A percentile compares a stretch with the other conserved stretches of the same genome.
phyloP scores from a whole-genome alignment of 345 rosid species.

The Eutrema yunnanense region DNA sequence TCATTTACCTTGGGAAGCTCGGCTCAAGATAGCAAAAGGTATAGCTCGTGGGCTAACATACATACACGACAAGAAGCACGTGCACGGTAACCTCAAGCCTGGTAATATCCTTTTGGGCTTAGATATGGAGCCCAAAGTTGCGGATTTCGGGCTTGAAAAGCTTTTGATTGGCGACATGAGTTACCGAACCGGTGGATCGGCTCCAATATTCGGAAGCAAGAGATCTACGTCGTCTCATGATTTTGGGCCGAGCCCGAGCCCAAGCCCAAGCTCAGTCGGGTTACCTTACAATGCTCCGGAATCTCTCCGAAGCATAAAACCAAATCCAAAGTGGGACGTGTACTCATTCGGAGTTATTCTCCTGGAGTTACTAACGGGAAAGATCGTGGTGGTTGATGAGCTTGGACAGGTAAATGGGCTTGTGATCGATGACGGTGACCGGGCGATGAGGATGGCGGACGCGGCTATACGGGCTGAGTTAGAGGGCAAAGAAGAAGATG shows the following conservation, averaged over 20 bases:
- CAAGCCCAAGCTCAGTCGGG: constrained; percentile 45
- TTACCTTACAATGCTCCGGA: constrained; percentile 80
- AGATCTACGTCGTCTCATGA: constrained; percentile 70
- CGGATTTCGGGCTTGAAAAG: constrained; percentile 86
- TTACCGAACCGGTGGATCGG: constrained; percentile 52
- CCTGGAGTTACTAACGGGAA: constrained; percentile 78
- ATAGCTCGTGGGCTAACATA: constrained; percentile 73
- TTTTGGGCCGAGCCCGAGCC: constrained; percentile 43
- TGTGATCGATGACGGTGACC: constrained; percentile 47
- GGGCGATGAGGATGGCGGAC: constrained; percentile 69
- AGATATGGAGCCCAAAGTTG: constrained; percentile 75
- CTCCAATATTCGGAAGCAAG: constrained; percentile 77
- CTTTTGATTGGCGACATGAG: constrained; percentile 61
- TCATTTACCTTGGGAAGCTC: constrained; percentile 80
- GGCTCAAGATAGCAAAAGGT: constrained; percentile 77
- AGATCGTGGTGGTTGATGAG: constrained; percentile 66
- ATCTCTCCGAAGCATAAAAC: constrained; percentile 73
- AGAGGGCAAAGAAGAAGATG: constrained; percentile 83
- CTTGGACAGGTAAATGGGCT: constrained; percentile 85
- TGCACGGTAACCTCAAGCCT: constrained; percentile 88
- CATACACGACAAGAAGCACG: constrained; percentile 84
- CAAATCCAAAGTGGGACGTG: constrained; percentile 88
- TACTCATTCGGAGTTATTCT: constrained; percentile 74
- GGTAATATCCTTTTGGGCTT: constrained; percentile 68
- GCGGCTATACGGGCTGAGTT: constrained; percentile 61